Evolutionary conservation across 2,329 filamentous ascomycete genomes (phyloP), one percentile per base, ranked within the genome.

Genomic region (Penicillium olsonii): DNA sequence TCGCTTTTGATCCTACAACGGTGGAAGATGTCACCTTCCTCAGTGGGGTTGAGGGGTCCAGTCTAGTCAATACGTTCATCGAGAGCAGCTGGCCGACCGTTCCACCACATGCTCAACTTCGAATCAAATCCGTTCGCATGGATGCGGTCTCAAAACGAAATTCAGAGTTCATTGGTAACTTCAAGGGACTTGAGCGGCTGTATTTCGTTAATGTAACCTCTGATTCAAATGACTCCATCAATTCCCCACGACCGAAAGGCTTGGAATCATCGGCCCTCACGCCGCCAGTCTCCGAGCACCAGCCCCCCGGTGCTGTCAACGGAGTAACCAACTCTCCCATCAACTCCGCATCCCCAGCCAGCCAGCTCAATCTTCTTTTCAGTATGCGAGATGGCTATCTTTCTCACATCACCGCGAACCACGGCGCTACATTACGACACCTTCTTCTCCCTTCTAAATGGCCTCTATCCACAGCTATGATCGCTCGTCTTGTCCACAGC

Each of bases 371-470:
- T 59, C 29, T 66, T 57, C 53, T 59, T 60, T 64, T 48, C 53
- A 67, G 48, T 56, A 64, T 75, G 11, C 64, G 72, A 31, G 65
- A 76, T 47, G 70, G 73, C 12, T 82, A 80, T 58, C 64, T 85
- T 5, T 74, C 78, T 20, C 73, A 69, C 29, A 75, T 85, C 49
- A 74, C 78, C 17, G 64, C 69, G 2, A 70, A 77, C 34, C 80
- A 84, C 55, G 78, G 78, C 33, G 55, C 70, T 18, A 78, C 71
- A 2, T 64, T 86, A 34, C 76, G 75, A 37, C 80, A 83, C 56
- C 74, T 86, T 5, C 74, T 85, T 2, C 74, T 86, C 4, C 75
- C 76, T 2, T 75, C 82, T 27, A 71, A 75, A 37, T 85, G 82
- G 81, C 67, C 74, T 15, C 70, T 85, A 2, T 74, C 75, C 14